A percentile compares a stretch with the other conserved stretches of the same genome.
Evolutionary conservation across 2,329 filamentous ascomycete genomes (phyloP).

Genomic region (Colletotrichum tropicicola): DNA sequence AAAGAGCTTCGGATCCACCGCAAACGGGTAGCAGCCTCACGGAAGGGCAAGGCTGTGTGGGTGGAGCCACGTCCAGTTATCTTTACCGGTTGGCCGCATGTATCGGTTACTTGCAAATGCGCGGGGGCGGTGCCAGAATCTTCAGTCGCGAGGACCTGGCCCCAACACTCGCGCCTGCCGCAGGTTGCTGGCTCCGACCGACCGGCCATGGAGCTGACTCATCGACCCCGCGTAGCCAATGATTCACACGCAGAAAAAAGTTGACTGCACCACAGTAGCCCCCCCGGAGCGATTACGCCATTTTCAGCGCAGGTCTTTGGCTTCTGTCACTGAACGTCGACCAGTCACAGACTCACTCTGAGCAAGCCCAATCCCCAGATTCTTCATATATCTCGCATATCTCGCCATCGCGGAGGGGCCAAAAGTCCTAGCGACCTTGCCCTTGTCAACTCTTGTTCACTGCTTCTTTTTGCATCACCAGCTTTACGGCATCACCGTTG

Average conservation of each 20-base stretch:
- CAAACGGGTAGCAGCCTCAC: constrained; percentile 29
- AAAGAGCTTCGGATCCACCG: constrained; percentile 26
- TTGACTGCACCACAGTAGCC: not conserved
- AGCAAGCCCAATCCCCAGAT: constrained; percentile 5
- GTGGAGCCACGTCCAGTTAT: not conserved
- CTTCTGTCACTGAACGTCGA: not conserved
- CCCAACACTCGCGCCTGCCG: not conserved
- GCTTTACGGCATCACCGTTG: not conserved
- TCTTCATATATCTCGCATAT: constrained; percentile 23
- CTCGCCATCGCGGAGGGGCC: constrained; percentile 1
- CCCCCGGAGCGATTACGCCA: constrained; percentile 23
- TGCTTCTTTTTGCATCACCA: not conserved
- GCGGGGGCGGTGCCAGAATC: not conserved
- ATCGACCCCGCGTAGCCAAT: constrained; percentile 18
- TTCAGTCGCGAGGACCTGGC: not conserved
- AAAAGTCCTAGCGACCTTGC: not conserved
- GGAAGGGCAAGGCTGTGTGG: constrained; percentile 23
- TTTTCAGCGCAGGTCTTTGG: constrained; percentile 18
- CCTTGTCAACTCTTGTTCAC: not conserved
- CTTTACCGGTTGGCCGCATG: constrained; percentile 1
- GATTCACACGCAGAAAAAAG: not conserved
- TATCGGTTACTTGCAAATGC: not conserved
- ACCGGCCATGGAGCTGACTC: constrained; percentile 10
- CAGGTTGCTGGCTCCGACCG: not conserved
- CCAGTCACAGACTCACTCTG: not conserved